These are phyloP conservation scores for Coix lacrymajobi DNA, from an alignment of 176 grass and related monocot genomes.

Conservation along the genomic window DNA sequence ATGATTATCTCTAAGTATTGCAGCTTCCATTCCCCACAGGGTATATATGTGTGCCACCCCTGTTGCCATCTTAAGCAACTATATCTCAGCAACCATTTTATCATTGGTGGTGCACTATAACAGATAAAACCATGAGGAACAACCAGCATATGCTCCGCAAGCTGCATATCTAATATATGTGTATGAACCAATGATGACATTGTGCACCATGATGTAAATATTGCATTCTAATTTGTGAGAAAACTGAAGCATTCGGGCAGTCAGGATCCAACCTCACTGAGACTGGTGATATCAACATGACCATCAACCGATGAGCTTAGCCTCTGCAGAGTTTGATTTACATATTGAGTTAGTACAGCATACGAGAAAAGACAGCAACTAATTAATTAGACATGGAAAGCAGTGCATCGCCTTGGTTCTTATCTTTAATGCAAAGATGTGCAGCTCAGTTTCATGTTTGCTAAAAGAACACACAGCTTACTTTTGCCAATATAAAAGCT, in stretches of 20 bases:
- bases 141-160: background rate
- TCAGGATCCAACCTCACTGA: background rate
- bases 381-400: conserved; percentile 4
- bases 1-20: background rate
- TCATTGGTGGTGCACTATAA: background rate
- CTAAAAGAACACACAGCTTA: background rate
- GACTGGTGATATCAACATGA: background rate
- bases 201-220: background rate
- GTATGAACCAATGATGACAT: background rate
- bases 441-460: background rate
- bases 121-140: conserved; percentile 2
- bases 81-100: conserved; percentile 35
- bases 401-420: background rate
- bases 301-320: background rate
- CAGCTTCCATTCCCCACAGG: background rate
- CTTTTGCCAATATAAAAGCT: background rate
- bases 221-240: background rate
- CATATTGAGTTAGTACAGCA: background rate
- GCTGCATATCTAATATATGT: background rate
- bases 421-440: background rate
- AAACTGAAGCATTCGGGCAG: background rate
- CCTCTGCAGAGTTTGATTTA: background rate
- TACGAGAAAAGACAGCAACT: background rate
- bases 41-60: background rate
- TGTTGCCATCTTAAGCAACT: conserved; percentile 27